Conservation (phyloP, 2,329 filamentous ascomycete genomes). For the Septoria petroselini region DNA sequence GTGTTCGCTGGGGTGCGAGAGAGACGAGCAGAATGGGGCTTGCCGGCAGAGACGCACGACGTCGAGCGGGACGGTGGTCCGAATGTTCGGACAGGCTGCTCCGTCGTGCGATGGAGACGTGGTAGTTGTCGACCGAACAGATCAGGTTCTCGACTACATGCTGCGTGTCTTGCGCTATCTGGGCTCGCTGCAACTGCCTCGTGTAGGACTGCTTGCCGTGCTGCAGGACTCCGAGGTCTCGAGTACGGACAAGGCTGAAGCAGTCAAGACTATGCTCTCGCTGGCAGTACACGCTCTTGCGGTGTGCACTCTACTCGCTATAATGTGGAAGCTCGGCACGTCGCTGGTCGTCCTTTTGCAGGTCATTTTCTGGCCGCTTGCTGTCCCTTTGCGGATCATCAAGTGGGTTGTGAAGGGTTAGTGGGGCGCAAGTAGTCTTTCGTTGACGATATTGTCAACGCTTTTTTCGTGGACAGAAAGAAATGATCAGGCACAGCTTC, state of each 20-base stretch:
- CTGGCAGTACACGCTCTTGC: constrained; percentile 28
- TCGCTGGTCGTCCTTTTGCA: constrained; percentile 30
- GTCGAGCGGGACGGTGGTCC: constrained; percentile 10
- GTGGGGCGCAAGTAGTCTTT: no score
- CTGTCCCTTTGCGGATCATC: constrained; percentile 29
- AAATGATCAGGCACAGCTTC: no score
- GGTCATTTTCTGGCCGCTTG: constrained; percentile 34
- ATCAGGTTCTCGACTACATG: constrained; percentile 10
- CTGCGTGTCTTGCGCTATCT: constrained; percentile 13
- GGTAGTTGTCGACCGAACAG: constrained; percentile 6
- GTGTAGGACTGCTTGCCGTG: constrained; percentile 21
- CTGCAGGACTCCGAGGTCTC: constrained; percentile 23
- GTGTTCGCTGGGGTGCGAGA: constrained; percentile 28
- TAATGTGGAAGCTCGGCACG: constrained; percentile 30
- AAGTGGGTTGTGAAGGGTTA: constrained; percentile 26
- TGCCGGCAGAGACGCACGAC: constrained; percentile 14
- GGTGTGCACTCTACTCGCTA: constrained; percentile 28
- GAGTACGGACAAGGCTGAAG: constrained; percentile 28
- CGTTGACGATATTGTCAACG: no score
- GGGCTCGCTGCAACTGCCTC: constrained; percentile 18
- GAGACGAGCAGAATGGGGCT: constrained; percentile 16
- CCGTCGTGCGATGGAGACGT: no score
- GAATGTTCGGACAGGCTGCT: no score
- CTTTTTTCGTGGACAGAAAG: no score
- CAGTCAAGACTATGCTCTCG: constrained; percentile 27